Evolutionary conservation across 2,329 filamentous ascomycete species (phyloP).

Genomic region (Thelonectria olida): DNA sequence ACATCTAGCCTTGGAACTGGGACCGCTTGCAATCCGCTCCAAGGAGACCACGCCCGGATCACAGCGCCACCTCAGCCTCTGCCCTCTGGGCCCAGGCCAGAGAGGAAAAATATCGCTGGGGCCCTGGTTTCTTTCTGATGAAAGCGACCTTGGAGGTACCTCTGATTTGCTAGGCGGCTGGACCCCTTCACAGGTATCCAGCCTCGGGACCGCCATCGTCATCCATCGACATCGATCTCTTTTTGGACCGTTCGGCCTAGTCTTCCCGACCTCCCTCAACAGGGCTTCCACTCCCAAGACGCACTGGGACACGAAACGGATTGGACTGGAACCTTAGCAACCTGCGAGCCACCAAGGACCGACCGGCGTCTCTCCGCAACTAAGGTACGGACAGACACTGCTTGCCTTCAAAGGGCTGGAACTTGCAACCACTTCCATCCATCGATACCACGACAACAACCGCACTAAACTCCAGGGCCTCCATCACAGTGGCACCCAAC

Average conservation of each 20-base stretch:
- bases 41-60: conserved; percentile 14
- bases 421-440: not conserved
- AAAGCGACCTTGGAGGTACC: conserved; percentile 8
- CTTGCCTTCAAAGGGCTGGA: too few relatives aligned
- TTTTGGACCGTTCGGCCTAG: not conserved
- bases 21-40: conserved; percentile 14
- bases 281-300: conserved; percentile 4
- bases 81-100: conserved; percentile 8
- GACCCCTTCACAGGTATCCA: not conserved
- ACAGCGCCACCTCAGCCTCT: conserved; percentile 24
- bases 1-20: not conserved
- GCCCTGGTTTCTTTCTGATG: conserved; percentile 11
- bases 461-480: conserved; percentile 20
- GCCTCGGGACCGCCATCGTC: conserved; percentile 1
- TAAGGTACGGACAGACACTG: not conserved
- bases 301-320: not conserved
- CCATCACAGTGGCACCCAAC: conserved; percentile 11
- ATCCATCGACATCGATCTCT: conserved; percentile 3
- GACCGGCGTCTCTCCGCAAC: conserved; percentile 1
- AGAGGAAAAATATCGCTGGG: conserved; percentile 1
- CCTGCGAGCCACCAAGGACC: not conserved
- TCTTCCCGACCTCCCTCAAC: conserved; percentile 8
- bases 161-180: not conserved
- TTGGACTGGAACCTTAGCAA: not conserved
- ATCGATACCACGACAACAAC: too few relatives aligned